Evolutionary conservation across 2,329 filamentous ascomycete species (phyloP).

Genomic region (Cladosporium sp.): DNA sequence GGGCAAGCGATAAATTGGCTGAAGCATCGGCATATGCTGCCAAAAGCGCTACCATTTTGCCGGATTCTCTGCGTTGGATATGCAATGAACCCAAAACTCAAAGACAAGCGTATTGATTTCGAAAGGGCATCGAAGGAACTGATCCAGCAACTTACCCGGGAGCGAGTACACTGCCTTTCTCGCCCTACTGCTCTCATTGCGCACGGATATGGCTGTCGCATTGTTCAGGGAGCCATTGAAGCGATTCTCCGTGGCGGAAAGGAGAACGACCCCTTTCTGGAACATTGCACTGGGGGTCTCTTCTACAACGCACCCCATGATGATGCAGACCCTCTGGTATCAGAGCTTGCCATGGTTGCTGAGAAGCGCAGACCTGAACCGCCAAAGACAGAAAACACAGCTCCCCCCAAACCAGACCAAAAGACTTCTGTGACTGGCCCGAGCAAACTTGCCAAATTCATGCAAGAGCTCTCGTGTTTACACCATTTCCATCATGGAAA

Average conservation of each 20-base stretch:
- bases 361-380: not conserved
- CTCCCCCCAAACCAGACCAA: too few species aligned
- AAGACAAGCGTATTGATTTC: not conserved
- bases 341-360: not conserved
- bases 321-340: not conserved
- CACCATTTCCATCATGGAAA: not conserved
- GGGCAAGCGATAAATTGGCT: not conserved
- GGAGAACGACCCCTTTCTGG: not conserved
- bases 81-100: not conserved
- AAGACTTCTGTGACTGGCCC: too few species aligned
- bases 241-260: not conserved
- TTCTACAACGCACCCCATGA: not conserved
- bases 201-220: not conserved
- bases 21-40: not conserved
- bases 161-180: not conserved
- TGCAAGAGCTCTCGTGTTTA: not conserved
- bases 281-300: not conserved
- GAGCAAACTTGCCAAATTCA: not conserved
- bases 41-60: not conserved
- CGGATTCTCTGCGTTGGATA: not conserved
- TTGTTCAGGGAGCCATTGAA: not conserved
- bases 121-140: not conserved
- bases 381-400: too few species aligned
- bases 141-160: not conserved
- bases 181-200: not conserved